phyloP scores from a whole-genome alignment of 176 grass and related monocot genomes.

The Chloris gayana region DNA sequence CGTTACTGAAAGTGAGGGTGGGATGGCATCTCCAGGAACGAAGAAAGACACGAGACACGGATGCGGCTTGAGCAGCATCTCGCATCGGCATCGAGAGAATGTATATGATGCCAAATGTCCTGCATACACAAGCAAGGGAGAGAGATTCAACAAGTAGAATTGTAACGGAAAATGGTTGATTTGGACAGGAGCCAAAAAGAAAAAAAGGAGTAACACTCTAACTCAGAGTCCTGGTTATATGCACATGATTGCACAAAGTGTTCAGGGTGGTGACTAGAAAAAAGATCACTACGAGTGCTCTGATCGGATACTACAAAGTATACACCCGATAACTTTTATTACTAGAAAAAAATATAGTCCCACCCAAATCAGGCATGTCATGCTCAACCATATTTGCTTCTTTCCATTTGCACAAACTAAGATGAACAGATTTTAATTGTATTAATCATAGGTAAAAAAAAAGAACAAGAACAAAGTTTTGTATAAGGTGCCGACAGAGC shows the following conservation, averaged over 20 bases:
- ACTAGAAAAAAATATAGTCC: background rate
- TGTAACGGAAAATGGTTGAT: background rate
- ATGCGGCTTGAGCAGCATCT: slow-evolving; percentile 2
- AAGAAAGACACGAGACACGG: background rate
- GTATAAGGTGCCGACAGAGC: background rate
- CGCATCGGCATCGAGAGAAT: slow-evolving; percentile 8
- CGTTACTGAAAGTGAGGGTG: background rate
- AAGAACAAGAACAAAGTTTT: background rate
- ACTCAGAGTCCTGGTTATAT: background rate
- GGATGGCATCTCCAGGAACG: slow-evolving; percentile 13
- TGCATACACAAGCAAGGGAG: background rate
- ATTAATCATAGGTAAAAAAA: background rate
- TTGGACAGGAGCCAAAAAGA: background rate
- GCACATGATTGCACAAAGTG: background rate
- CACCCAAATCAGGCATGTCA: too few species aligned
- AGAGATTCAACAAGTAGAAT: background rate
- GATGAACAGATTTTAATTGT: background rate
- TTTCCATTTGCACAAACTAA: background rate
- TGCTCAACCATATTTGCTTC: background rate
- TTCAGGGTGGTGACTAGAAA: background rate
- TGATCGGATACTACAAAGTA: background rate
- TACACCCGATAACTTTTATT: background rate
- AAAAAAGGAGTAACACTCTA: background rate
- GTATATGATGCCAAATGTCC: slow-evolving; percentile 19
- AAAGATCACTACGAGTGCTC: background rate